Base-by-base conservation (phyloP, 2,329 filamentous ascomycete genomes). In the Talaromyces funiculosus region DNA sequence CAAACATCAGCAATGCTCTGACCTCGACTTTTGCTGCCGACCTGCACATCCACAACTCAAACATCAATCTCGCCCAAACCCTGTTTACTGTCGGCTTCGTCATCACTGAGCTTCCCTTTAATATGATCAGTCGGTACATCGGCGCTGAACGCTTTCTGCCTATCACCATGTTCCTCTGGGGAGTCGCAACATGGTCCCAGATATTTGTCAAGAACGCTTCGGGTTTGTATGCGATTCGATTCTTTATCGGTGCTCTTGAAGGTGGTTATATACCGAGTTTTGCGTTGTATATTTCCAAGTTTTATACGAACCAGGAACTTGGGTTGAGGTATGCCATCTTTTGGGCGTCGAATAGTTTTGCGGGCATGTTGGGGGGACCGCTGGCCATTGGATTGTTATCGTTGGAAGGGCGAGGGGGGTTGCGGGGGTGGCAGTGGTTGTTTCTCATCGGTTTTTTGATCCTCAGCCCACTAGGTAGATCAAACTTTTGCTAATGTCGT, bases 191-290 rank as follows among this genome's bases (percentile, higher is more conserved):
- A 9, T 67, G 64, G 64, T 59, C 45, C 20, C 67, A 68, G 45
- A 60, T 66, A 0, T 69, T 68, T 53, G 64, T 68, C 20, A 63
- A 61, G 57, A 64, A 63, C 43, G 60, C 68, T 14, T 65, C 73
- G 1, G 72, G 69, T 10, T 79, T 77, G 51, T 78, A 73, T 56
- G 73, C 73, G 6, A 26, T 45, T 29, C 59, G 59, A 4, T 61
- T 61, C 3, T 64, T 81, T 1, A 65, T 81, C 2, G 80, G 79
- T 2, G 70, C 80, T 3, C 64, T 79, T 7, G 79, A 80, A 73
- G 79, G 79, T 18, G 79, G 79, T 1, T 81, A 80, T 59, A 81
- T 81, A 24, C 79, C 79, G 68, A 78, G 71, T 49, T 71, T 70
- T 31, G 63, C 57, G 9, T 58, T 70, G 5, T 70, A 68, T 42